Percentiles rank a stretch among this genome's conserved stretches.
Evolutionary conservation across 352 stramenopile species (phyloP).

Genomic region (Globisporangium acanthophoron): DNA sequence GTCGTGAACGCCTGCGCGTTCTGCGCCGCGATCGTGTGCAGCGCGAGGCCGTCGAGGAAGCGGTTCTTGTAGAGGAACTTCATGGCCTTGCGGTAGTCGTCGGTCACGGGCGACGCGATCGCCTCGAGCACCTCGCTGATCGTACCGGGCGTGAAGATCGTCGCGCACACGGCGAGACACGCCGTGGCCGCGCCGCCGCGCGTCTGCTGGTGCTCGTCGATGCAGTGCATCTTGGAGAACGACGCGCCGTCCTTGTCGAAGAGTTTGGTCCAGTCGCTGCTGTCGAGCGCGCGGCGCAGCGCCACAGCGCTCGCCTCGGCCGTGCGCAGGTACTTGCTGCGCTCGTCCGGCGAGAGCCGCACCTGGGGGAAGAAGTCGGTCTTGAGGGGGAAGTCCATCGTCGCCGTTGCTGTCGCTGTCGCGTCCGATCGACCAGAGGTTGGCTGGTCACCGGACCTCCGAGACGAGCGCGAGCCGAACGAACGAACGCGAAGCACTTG

Average conservation of each 20-base stretch:
- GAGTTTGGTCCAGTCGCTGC: constrained; percentile 53
- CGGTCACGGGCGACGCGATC: constrained; percentile 50
- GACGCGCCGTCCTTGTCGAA: constrained; percentile 50
- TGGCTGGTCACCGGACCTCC: too few species aligned
- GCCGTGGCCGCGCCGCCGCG: constrained; percentile 13
- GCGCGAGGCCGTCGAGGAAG: constrained; percentile 57
- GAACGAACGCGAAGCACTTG: not conserved
- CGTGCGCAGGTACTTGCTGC: constrained; percentile 32
- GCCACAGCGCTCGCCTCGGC: constrained; percentile 34
- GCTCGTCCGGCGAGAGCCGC: constrained; percentile 41
- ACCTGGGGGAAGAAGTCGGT: constrained; percentile 63
- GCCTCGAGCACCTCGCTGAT: constrained; percentile 65
- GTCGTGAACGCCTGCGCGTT: constrained; percentile 52
- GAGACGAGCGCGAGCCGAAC: not conserved
- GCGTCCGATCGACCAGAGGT: not conserved
- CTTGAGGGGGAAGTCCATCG: constrained; percentile 73
- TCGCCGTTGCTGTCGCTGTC: not conserved
- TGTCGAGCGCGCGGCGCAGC: constrained; percentile 37
- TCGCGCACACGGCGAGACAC: constrained; percentile 61
- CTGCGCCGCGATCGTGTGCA: constrained; percentile 38
- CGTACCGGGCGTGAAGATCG: constrained; percentile 41
- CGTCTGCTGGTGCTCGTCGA: constrained; percentile 22
- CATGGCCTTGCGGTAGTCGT: constrained; percentile 68
- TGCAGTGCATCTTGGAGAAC: constrained; percentile 59
- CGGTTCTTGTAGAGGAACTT: constrained; percentile 46